phyloP scores from a whole-genome alignment of 805 yeast genomes.

The Suhomyces vadensis region DNA sequence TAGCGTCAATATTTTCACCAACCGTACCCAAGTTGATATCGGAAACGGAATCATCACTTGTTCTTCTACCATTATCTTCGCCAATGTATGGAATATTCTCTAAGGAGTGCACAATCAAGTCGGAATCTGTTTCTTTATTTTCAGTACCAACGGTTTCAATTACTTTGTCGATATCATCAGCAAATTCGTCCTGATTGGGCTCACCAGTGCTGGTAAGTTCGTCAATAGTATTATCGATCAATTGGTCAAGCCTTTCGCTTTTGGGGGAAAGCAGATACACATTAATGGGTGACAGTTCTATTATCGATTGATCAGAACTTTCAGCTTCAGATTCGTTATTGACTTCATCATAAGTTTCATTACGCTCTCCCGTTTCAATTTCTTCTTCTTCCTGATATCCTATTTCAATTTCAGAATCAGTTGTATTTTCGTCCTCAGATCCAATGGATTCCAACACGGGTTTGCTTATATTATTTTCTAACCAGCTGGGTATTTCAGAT shows the following conservation, averaged over 20 bases:
- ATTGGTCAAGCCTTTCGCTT: background rate
- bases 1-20: background rate
- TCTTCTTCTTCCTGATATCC: background rate
- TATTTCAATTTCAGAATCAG: background rate
- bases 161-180: background rate
- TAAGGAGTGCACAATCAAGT: too few relatives aligned
- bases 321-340: too few relatives aligned
- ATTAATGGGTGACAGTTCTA: too few relatives aligned
- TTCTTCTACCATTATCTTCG: background rate
- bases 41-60: background rate
- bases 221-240: background rate
- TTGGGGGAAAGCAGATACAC: background rate
- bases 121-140: background rate
- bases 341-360: too few relatives aligned
- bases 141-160: background rate
- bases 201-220: too few relatives aligned
- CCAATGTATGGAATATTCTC: too few relatives aligned
- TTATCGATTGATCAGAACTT: too few relatives aligned
- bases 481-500: background rate
- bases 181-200: background rate
- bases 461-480: conserved; percentile 1
- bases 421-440: background rate
- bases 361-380: background rate
- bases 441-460: conserved; percentile 1
- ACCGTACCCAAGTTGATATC: background rate